Evolutionary conservation across 805 yeast genomes (phyloP).

Genomic region (Starmerella geochares): DNA sequence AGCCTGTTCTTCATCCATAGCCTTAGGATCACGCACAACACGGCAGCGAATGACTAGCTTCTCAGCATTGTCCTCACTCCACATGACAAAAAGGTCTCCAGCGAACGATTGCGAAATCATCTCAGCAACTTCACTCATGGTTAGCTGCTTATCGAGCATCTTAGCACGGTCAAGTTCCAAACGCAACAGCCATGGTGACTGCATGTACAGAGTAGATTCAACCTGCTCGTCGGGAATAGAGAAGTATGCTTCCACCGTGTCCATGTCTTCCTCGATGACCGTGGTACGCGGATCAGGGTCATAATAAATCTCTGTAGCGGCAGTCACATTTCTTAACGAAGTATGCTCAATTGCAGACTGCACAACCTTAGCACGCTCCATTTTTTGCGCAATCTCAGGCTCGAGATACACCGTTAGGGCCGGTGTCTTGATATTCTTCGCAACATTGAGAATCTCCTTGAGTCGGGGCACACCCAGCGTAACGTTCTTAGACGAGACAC

Average conservation of each 20-base stretch:
- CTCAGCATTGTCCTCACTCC: constrained; percentile 99
- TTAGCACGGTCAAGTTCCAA: constrained; percentile 95
- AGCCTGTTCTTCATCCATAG: constrained; percentile 84
- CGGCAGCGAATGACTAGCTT: constrained; percentile 95
- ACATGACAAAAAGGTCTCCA: constrained; percentile 89
- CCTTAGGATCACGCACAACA: constrained; percentile 92
- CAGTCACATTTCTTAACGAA: constrained; percentile 83
- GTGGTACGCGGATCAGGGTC: constrained; percentile 98
- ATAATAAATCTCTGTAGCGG: constrained; percentile 93
- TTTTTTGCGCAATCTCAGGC: constrained; percentile 70
- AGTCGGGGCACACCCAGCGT: constrained; percentile 96
- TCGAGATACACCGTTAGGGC: constrained; percentile 88
- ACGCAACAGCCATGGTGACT: constrained; percentile 96
- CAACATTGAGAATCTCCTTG: constrained; percentile 95
- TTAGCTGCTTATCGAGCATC: constrained; percentile 94
- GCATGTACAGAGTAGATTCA: constrained; percentile 84
- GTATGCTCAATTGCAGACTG: constrained; percentile 98
- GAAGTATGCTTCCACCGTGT: constrained; percentile 93
- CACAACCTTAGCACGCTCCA: constrained; percentile 85
- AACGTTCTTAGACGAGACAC: constrained; percentile 93
- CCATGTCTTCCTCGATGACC: constrained; percentile 92
- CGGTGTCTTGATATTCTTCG: constrained; percentile 99
- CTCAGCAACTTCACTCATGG: constrained; percentile 97
- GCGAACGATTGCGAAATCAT: constrained; percentile 87
- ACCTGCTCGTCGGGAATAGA: constrained; percentile 97